These are phyloP conservation scores for Helicostylum pulchrum DNA, from an alignment of 192 early-diverging fungal species.

Conservation along the genomic window DNA sequence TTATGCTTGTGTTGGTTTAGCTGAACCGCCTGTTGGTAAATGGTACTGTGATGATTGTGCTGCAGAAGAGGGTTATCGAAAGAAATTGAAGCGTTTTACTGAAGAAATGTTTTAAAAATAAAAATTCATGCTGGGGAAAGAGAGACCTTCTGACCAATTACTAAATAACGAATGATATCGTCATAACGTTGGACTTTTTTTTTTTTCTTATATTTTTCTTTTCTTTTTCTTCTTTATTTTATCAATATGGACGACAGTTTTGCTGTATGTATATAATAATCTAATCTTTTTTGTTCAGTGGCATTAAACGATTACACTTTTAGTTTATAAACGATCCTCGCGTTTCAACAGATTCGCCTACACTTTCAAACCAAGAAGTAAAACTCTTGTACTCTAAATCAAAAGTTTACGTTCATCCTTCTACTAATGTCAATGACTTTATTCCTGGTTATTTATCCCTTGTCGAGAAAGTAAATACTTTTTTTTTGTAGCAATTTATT, in stretches of 20 bases:
- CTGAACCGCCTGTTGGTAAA: conserved; percentile 71
- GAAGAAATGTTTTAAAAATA: not conserved
- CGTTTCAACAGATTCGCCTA: not conserved
- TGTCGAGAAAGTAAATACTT: conserved; percentile 50
- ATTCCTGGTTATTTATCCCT: conserved; percentile 68
- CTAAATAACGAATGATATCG: not conserved
- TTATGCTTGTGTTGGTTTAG: conserved; percentile 78
- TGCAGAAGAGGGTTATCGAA: conserved; percentile 18
- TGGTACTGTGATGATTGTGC: conserved; percentile 83
- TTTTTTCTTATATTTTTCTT: not conserved
- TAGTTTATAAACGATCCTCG: conserved; percentile 12
- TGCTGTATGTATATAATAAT: no score
- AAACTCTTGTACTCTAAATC: conserved; percentile 63
- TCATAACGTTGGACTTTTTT: no score
- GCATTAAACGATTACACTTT: not conserved
- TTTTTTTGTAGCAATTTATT: no score
- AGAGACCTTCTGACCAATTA: not conserved
- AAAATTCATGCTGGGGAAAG: not conserved
- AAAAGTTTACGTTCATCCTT: conserved; percentile 72
- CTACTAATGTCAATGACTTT: conserved; percentile 52
- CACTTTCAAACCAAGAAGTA: not conserved
- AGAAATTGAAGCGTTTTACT: conserved; percentile 5
- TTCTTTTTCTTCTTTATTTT: not conserved
- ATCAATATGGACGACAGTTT: no score
- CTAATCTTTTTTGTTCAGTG: no score